Conservation (phyloP, 768 basidiomycete species). For the Hemileccinum impolitum region DNA sequence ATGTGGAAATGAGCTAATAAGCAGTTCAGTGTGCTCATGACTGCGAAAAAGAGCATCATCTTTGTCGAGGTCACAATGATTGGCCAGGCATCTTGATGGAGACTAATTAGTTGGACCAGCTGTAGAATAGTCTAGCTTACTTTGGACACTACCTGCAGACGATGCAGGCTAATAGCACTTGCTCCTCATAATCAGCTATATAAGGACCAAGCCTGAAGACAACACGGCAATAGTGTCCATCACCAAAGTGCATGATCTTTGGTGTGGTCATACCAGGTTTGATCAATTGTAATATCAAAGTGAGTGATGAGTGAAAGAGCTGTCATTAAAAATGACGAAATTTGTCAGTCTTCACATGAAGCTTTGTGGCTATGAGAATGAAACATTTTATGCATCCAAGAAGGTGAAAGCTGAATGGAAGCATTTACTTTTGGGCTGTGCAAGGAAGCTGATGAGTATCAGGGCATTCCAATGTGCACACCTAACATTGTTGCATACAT, state of each 20-base stretch:
- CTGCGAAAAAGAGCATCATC: no score
- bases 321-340: conserved; percentile 25
- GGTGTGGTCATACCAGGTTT: conserved; percentile 26
- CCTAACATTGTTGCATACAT: neutral
- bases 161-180: conserved; percentile 30
- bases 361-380: no score
- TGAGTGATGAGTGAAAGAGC: conserved; percentile 31
- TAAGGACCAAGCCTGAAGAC: conserved; percentile 35
- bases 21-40: neutral
- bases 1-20: neutral
- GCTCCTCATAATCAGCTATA: conserved; percentile 39
- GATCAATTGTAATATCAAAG: conserved; percentile 20
- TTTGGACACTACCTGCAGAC: no score
- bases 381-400: no score
- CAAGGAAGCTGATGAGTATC: no score
- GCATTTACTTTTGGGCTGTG: no score
- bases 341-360: no score
- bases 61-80: no score
- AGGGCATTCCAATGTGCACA: conserved; percentile 9
- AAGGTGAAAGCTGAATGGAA: no score
- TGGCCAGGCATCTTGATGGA: no score
- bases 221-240: conserved; percentile 33
- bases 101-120: no score
- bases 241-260: conserved; percentile 21
- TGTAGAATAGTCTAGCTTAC: no score